A percentile compares a stretch with the other conserved stretches of the same genome.
phyloP scores from a whole-genome alignment of 768 basidiomycete species.

The Tulasnella sp. region DNA sequence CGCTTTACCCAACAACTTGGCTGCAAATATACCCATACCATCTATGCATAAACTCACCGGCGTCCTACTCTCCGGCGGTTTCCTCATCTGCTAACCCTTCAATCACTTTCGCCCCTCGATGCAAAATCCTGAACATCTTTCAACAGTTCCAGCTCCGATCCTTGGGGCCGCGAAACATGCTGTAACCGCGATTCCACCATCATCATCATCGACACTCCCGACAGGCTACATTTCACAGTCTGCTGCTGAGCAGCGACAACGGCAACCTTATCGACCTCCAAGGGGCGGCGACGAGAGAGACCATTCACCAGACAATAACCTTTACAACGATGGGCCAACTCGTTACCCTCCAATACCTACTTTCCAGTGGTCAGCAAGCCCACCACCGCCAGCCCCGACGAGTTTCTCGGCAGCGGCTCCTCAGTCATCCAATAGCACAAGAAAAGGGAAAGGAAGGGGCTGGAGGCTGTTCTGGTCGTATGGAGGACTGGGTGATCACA shows the following conservation, averaged over 20 bases:
- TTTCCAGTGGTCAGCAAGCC: neutral
- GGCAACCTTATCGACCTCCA: neutral
- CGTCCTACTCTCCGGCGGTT: neutral
- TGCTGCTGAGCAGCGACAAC: neutral
- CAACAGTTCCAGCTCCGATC: neutral
- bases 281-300: neutral
- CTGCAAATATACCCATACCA: too few species aligned
- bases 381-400: neutral
- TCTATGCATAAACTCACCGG: neutral
- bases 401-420: neutral
- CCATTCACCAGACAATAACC: neutral
- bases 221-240: neutral
- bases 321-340: neutral
- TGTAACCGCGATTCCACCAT: neutral
- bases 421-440: neutral
- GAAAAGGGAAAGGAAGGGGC: neutral
- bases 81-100: neutral
- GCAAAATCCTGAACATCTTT: neutral
- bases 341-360: neutral
- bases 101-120: neutral
- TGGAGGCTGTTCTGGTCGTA: slow-evolving; percentile 4
- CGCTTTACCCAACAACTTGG: too few species aligned
- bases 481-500: slow-evolving; percentile 12
- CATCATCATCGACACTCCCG: neutral
- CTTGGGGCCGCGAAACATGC: neutral